Percentiles rank a stretch among this genome's conserved stretches.
These are phyloP conservation scores for Coniochaeta sp. DNA, from an alignment of 2,329 filamentous ascomycete species.

Conservation along the genomic window DNA sequence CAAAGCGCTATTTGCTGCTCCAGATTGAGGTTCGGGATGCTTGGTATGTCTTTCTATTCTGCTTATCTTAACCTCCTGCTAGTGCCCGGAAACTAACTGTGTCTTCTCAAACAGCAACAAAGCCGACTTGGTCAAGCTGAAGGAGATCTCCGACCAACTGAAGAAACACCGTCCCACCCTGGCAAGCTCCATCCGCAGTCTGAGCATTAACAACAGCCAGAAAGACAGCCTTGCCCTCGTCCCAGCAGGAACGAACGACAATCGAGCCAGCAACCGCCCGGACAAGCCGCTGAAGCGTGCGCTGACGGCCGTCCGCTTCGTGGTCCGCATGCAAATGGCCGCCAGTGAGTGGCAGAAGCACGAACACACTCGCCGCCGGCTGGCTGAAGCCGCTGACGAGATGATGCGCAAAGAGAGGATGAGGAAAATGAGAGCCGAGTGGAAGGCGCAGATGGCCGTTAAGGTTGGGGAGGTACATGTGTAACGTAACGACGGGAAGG, in stretches of 20 bases:
- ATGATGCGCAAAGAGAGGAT: constrained; percentile 36
- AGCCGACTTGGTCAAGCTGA: constrained; percentile 78
- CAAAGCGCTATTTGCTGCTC: constrained; percentile 75
- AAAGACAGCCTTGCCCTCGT: constrained; percentile 10
- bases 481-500: neutral
- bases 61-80: constrained; percentile 1
- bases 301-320: constrained; percentile 41
- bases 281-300: constrained; percentile 33
- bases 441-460: constrained; percentile 16
- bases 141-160: constrained; percentile 65
- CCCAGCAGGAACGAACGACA: constrained; percentile 1
- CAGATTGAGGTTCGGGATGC: constrained; percentile 78
- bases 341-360: constrained; percentile 43
- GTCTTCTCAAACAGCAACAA: constrained; percentile 63
- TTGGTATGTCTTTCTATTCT: constrained; percentile 59
- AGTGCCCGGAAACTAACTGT: neutral
- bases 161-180: constrained; percentile 25
- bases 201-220: constrained; percentile 20
- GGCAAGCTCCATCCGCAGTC: constrained; percentile 25
- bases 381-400: constrained; percentile 42
- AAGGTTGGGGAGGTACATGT: neutral
- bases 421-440: constrained; percentile 29
- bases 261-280: constrained; percentile 4
- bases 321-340: constrained; percentile 41
- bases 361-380: constrained; percentile 39